Evolutionary conservation across 2,329 filamentous ascomycete species (phyloP).

Genomic region (Colletotrichum euphorbiae): DNA sequence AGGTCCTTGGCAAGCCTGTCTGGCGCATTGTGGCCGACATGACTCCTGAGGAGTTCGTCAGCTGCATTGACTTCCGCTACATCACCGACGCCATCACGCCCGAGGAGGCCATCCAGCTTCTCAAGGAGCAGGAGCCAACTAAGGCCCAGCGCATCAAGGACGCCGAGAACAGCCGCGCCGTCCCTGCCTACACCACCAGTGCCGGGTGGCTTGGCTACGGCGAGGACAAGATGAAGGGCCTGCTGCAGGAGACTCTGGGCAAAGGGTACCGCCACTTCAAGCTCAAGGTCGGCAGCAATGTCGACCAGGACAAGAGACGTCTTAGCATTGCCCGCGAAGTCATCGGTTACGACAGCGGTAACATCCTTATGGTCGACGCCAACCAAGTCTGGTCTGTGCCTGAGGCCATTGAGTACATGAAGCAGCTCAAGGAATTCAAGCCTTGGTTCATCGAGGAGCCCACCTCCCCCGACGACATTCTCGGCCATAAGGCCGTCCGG

Average conservation of each 20-base stretch:
- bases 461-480: conserved; percentile 88
- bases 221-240: conserved; percentile 83
- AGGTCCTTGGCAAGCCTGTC: conserved; percentile 85
- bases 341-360: conserved; percentile 84
- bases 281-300: conserved; percentile 83
- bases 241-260: conserved; percentile 79
- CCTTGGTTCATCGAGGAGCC: conserved; percentile 97
- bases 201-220: conserved; percentile 94
- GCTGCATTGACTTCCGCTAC: conserved; percentile 93
- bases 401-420: conserved; percentile 90
- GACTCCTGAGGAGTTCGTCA: conserved; percentile 86
- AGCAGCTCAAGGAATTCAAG: conserved; percentile 82
- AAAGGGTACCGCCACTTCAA: conserved; percentile 90
- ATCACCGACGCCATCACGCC: conserved; percentile 94
- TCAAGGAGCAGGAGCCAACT: conserved; percentile 72
- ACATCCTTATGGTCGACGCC: conserved; percentile 91
- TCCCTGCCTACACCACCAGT: conserved; percentile 90
- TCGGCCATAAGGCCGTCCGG: conserved; percentile 87
- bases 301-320: conserved; percentile 78
- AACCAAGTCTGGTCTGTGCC: conserved; percentile 95
- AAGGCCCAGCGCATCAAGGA: conserved; percentile 80
- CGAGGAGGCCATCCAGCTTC: conserved; percentile 80
- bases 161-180: conserved; percentile 78
- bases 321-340: conserved; percentile 81
- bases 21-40: conserved; percentile 93